Conservation (phyloP, 75 land plant species). For the Larix kaempferi region DNA sequence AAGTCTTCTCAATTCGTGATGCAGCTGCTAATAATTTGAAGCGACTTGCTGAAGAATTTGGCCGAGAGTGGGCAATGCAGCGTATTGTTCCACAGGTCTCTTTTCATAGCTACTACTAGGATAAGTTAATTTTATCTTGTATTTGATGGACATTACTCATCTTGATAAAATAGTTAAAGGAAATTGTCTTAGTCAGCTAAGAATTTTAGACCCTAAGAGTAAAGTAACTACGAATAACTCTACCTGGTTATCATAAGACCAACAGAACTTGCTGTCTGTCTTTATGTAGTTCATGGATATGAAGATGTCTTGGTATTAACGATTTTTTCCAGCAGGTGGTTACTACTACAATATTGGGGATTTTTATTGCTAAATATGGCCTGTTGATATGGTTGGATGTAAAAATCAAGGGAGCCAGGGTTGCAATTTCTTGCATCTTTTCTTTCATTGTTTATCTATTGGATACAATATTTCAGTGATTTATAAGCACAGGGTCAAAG, state of each 20-base stretch:
- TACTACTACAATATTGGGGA: background rate
- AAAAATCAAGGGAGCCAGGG: background rate
- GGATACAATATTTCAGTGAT: background rate
- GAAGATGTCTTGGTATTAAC: background rate
- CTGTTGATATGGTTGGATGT: background rate
- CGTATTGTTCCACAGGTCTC: conserved; percentile 52
- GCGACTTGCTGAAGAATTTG: conserved; percentile 55
- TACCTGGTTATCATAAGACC: background rate
- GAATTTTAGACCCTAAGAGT: no score
- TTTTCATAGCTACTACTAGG: background rate
- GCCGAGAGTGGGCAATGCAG: conserved; percentile 54
- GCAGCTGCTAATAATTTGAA: conserved; percentile 60
- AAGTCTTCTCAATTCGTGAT: conserved; percentile 58
- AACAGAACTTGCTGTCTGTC: background rate
- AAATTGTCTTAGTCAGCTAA: background rate
- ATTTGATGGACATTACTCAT: background rate
- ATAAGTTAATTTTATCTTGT: background rate
- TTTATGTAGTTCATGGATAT: background rate
- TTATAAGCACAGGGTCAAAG: background rate
- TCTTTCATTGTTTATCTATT: no score
- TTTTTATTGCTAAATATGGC: background rate
- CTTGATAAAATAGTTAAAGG: background rate
- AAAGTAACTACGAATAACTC: background rate
- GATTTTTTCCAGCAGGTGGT: background rate
- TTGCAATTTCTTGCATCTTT: background rate